phyloP scores from a whole-genome alignment of 148 eudicot species.

The Cornus controversa region DNA sequence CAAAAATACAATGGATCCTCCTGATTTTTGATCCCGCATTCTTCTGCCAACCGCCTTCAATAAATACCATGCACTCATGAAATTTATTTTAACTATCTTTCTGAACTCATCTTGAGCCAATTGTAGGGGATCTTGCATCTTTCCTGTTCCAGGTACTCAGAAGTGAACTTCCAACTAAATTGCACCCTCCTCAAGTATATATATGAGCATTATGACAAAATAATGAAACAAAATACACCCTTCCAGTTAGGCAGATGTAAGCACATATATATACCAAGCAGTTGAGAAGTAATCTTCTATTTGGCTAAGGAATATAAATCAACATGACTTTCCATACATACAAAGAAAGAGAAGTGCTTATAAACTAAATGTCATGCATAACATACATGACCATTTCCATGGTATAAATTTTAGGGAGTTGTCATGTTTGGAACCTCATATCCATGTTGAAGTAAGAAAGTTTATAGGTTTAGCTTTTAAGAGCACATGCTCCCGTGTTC shows the following conservation, averaged over 20 bases:
- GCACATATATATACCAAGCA: neutral
- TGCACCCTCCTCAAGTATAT: neutral
- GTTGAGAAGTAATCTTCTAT: neutral
- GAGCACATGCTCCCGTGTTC: neutral
- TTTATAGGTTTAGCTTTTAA: neutral
- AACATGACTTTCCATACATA: too few relatives aligned
- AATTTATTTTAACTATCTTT: conserved; percentile 65
- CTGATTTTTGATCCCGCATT: conserved; percentile 79
- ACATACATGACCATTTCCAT: neutral
- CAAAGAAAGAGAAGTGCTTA: too few relatives aligned
- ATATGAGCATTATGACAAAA: neutral
- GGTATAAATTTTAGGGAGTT: neutral
- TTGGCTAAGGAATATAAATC: too few relatives aligned
- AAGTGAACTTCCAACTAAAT: neutral
- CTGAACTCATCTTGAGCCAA: conserved; percentile 69
- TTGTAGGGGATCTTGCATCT: conserved; percentile 69
- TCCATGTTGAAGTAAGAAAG: neutral
- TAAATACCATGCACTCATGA: conserved; percentile 78
- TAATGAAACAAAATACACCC: neutral
- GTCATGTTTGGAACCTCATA: neutral
- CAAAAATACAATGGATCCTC: conserved; percentile 81
- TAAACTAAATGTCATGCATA: too few relatives aligned
- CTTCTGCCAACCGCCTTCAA: conserved; percentile 68
- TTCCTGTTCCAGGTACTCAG: conserved; percentile 47
- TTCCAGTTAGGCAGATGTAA: neutral